Base-by-base conservation (phyloP, 2,329 filamentous ascomycete species). In the Colletotrichum godetiae region DNA sequence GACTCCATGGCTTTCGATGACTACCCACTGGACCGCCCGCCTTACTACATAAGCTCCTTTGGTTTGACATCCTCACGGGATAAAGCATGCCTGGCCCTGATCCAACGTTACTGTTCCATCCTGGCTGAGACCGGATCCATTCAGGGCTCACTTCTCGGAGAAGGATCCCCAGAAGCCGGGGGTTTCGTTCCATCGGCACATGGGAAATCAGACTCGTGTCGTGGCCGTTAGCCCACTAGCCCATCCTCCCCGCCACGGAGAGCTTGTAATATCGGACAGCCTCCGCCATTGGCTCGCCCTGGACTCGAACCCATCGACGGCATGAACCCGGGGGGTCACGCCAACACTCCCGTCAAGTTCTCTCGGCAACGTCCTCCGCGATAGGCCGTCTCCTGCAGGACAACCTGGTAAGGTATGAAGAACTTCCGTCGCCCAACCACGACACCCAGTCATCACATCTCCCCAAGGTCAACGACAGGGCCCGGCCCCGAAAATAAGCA, bases 361-460 rank as follows among this genome's bases (percentile, higher is more conserved):
- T 57, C 27, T 63, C 71, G 71, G 71, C 67, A 72, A 67, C 49
- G 12, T 42, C 19, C 61, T 74, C 71, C 71, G 71, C 15, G 46
- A 61, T 37, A 60, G 31, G 15, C 31, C 66, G 49, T 35, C 24
- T 65, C 33, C 33, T 64, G 29, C 55, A 46, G 27, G 62, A 29
- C 52, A 27, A n/a, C 19, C 65, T 61, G 58, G 33, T 24, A 29
- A 27, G 63, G 37, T 37, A 15, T 37, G 27, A 46, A 27, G 42
- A 49, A n/a, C 19, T 49, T 55, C 22, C 55, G n/a, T 53, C 52
- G 29, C 24, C 37, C 37, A 57, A 60, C 13, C 42, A 24, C 19
- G 60, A 22, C 42, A 22, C 42, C 60, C 49, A 49, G 19, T n/a
- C 22, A 37, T 27, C 12, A 6, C 15, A 49, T 35, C 35, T 42